Evolutionary conservation across 352 stramenopile genomes (phyloP).

Genomic region (Globisporangium radiosum): DNA sequence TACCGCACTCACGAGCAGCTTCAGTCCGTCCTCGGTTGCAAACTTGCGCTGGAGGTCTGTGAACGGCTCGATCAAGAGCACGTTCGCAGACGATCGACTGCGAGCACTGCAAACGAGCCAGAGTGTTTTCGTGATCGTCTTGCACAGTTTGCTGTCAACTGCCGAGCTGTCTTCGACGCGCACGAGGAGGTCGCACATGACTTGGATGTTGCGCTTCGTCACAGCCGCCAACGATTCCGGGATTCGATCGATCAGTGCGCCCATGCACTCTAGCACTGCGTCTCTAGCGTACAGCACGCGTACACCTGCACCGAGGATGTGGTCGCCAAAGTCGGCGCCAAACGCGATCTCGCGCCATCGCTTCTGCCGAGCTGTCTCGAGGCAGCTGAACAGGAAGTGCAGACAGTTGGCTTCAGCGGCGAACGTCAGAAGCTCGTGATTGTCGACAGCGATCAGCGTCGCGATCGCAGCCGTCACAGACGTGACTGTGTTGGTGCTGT

Average conservation of each 20-base stretch:
- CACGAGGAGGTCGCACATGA: constrained; percentile 5
- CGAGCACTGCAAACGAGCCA: constrained; percentile 7
- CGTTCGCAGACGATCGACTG: background rate
- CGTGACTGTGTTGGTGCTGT: too few species aligned
- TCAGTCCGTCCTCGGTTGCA: constrained; percentile 9
- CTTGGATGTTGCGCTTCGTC: constrained; percentile 11
- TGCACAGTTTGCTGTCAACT: background rate
- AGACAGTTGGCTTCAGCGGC: constrained; percentile 6
- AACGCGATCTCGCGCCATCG: constrained; percentile 9
- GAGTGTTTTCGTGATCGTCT: background rate
- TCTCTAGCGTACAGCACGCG: constrained; percentile 1
- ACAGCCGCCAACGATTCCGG: constrained; percentile 1
- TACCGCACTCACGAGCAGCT: constrained; percentile 7
- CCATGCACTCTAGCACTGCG: constrained; percentile 3
- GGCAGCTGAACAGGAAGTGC: constrained; percentile 8
- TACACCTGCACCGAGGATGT: background rate
- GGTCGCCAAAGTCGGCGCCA: constrained; percentile 7
- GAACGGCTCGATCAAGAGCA: background rate
- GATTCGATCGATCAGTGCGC: constrained; percentile 4
- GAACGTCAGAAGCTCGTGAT: background rate
- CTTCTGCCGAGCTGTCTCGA: background rate
- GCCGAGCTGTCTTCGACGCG: background rate
- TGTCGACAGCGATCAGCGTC: background rate
- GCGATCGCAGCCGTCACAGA: background rate
- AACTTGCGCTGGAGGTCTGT: constrained; percentile 10